A percentile compares a stretch with the other conserved stretches of the same genome.
Conservation (phyloP, 192 early-diverging fungal genomes). For the Coemansia sp. region DNA sequence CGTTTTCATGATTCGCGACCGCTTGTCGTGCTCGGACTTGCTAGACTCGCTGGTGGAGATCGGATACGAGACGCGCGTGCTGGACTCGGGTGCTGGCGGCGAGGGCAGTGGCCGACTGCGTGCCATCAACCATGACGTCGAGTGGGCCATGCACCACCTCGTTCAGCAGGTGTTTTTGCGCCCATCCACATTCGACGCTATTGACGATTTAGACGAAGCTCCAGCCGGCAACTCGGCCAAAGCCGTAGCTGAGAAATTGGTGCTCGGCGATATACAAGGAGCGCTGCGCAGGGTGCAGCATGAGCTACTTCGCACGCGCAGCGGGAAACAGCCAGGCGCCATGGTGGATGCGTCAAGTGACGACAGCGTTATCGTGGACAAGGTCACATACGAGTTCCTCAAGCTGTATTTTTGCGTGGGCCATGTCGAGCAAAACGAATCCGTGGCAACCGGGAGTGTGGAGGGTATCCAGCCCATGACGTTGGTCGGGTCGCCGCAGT, state of each 20-base stretch:
- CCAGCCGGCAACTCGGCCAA: neutral
- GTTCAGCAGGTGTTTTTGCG: constrained; percentile 55
- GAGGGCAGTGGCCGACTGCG: constrained; percentile 44
- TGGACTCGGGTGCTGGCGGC: constrained; percentile 34
- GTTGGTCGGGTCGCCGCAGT: constrained; percentile 46
- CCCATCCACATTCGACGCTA: constrained; percentile 22
- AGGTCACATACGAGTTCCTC: constrained; percentile 60
- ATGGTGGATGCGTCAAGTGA: constrained; percentile 49
- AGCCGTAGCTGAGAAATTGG: neutral
- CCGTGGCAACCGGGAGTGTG: neutral
- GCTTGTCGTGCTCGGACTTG: constrained; percentile 55
- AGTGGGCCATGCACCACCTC: constrained; percentile 62
- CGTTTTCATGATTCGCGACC: constrained; percentile 55
- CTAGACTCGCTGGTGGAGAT: constrained; percentile 51
- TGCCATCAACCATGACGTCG: constrained; percentile 57
- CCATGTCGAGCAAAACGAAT: neutral
- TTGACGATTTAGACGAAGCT: constrained; percentile 13
- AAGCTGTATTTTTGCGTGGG: constrained; percentile 56
- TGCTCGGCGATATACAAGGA: neutral
- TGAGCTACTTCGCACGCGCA: constrained; percentile 40
- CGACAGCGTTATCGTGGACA: constrained; percentile 53
- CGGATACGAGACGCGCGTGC: constrained; percentile 53
- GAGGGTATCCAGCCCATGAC: constrained; percentile 34
- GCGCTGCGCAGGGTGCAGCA: constrained; percentile 9
- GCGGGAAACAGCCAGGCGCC: constrained; percentile 24